Evolutionary conservation across 208 protist species (phyloP).

Genomic region (Acanthamoeba sp.): DNA sequence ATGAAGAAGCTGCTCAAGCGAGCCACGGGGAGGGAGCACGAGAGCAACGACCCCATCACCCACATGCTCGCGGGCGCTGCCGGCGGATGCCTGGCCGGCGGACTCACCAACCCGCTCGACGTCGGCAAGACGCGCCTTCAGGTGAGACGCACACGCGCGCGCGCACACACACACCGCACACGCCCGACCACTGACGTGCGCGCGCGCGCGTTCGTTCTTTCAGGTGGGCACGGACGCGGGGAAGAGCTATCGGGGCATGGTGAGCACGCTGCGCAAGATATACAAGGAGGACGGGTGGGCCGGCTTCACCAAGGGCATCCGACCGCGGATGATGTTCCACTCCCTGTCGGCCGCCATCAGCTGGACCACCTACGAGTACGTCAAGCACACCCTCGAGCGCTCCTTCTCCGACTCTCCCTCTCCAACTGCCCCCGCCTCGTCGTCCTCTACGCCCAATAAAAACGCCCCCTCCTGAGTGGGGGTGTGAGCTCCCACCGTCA

Average conservation of each 20-base stretch:
- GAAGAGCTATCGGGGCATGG: conserved; percentile 4
- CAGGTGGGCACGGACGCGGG: conserved; percentile 11
- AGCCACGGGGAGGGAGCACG: background rate
- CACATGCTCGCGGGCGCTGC: conserved; percentile 26
- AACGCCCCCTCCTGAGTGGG: background rate
- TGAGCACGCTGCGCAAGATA: background rate
- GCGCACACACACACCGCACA: too few relatives aligned
- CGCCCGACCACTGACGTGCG: too few relatives aligned
- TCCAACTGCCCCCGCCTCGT: too few relatives aligned
- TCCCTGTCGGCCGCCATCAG: conserved; percentile 55
- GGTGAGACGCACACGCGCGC: background rate
- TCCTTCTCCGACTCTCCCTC: background rate
- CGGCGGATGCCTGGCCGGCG: background rate
- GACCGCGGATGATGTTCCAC: conserved; percentile 25
- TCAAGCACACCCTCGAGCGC: conserved; percentile 8
- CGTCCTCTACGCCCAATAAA: too few relatives aligned
- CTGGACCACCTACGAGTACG: conserved; percentile 54
- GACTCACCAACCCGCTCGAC: background rate
- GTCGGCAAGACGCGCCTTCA: background rate
- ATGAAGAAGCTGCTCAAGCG: conserved; percentile 36
- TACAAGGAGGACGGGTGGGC: conserved; percentile 1
- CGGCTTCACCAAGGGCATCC: conserved; percentile 30
- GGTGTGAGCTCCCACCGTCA: background rate
- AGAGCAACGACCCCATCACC: background rate
- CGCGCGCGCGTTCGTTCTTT: background rate